Conservation (phyloP, 192 early-diverging fungal species). For the Podila horticola region DNA sequence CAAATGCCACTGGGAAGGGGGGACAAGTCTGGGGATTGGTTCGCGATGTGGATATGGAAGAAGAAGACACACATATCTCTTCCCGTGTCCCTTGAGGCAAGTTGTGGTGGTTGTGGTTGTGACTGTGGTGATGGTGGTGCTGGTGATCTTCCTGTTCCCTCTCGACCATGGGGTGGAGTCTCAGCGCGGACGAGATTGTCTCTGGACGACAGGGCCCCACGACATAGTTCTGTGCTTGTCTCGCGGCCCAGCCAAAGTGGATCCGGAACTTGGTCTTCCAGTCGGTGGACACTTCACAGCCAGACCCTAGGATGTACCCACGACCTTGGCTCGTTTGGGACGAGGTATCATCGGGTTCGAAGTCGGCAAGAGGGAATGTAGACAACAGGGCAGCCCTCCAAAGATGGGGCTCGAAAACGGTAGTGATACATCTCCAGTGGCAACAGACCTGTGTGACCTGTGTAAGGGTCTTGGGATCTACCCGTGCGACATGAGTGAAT, state of each 20-base stretch:
- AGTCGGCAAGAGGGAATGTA: constrained; percentile 1
- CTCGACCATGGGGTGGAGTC: neutral
- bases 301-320: neutral
- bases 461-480: neutral
- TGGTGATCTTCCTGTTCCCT: neutral
- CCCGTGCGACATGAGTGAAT: constrained; percentile 5
- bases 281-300: neutral
- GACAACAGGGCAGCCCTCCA: constrained; percentile 17
- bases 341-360: neutral
- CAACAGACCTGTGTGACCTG: constrained; percentile 2
- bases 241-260: constrained; percentile 4
- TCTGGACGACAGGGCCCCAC: constrained; percentile 1
- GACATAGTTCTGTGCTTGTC: neutral
- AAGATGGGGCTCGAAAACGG: constrained; percentile 5
- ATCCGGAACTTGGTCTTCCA: constrained; percentile 19
- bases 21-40: neutral
- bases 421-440: constrained; percentile 3
- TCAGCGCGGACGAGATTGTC: neutral
- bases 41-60: neutral
- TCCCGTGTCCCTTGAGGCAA: neutral
- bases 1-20: too few species aligned
- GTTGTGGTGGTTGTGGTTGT: constrained; percentile 9
- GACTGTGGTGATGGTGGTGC: neutral
- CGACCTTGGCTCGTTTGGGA: too few species aligned
- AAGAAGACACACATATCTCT: neutral